These are phyloP conservation scores for Trichoderma semiorbis DNA, from an alignment of 2,329 filamentous ascomycete species.

Conservation along the genomic window DNA sequence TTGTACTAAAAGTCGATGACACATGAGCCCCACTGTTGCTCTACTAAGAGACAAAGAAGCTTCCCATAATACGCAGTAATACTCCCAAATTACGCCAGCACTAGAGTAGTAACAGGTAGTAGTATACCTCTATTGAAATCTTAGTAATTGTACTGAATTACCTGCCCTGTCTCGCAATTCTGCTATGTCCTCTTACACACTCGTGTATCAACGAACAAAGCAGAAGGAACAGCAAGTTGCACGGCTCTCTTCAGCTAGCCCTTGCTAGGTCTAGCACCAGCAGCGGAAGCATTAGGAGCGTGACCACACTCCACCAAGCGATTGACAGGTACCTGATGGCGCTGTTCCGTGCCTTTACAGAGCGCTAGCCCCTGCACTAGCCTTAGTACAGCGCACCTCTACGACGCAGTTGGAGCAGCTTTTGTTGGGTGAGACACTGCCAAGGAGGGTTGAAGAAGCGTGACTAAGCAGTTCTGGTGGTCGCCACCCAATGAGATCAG, in stretches of 20 bases:
- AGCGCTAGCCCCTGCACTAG: slow-evolving; percentile 1
- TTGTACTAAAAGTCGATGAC: neutral
- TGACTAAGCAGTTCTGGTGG: neutral
- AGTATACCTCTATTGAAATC: neutral
- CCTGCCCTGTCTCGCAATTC: neutral
- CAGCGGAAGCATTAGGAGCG: neutral
- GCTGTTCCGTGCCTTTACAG: neutral
- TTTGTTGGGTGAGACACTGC: neutral
- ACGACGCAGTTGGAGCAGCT: neutral
- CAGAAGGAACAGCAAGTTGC: neutral
- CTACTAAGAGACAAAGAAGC: neutral
- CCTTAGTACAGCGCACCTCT: neutral
- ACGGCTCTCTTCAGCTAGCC: neutral
- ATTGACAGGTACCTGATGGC: neutral
- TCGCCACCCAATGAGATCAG: neutral
- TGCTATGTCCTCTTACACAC: neutral
- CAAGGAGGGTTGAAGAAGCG: neutral
- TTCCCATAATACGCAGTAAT: neutral
- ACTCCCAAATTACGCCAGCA: neutral
- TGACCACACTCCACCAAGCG: neutral
- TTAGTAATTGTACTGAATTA: neutral
- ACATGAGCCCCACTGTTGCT: neutral
- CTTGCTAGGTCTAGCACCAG: neutral
- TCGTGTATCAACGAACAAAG: neutral
- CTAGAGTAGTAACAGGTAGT: neutral